Base-by-base conservation (phyloP, 2,329 filamentous ascomycete species). In the Ceratocystiopsis brevicomis region DNA sequence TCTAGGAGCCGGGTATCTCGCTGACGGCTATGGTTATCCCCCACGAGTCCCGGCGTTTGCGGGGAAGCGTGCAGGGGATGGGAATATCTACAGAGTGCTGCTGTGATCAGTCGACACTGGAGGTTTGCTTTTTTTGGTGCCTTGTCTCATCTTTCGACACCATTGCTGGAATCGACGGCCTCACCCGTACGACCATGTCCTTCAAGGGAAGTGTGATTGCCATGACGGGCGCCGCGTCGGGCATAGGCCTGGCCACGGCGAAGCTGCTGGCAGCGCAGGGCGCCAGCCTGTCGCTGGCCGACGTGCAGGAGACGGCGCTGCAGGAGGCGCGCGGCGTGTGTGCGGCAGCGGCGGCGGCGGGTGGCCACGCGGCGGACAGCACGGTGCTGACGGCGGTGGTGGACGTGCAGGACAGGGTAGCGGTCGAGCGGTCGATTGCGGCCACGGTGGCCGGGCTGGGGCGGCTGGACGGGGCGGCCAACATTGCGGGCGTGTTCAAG, bases 401-500 rank as follows among this genome's bases (percentile, higher is more conserved):
- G 10, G 46, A 48, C 25, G 46, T 48, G 16, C 37, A 42, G 21
- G 18, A 40, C 19, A 40, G 34, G 9, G 35, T 18, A 13, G 58
- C 69, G 25, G 69, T 73, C 11, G 66, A 74, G 30, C 51, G 51
- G 17, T 73, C 69, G 69, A 63, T 71, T 39, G 55, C 58, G 8
- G 54, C 53, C 40, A 61, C 64, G 12, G 53, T 73, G n/a, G 50
- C 58, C n/a, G 59, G 59, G 32, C 68, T 68, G 42, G 71, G 70
- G 5, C 63, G 63, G 42, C 61, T 74, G 10, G 66, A 73, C 50
- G 65, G 69, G 5, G 68, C 69, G 17, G 69, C 66, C 12, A 74
- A 76, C 43, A 61, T 70, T 10, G 72, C 72, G 5, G 68, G 69
- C 38, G 52, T 62, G 38, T 65, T 68, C 48, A 61, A 59, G 49